Evolutionary conservation across 2,329 filamentous ascomycete genomes (phyloP).

Genomic region (Xenosphaeropsis pyriputrescens): DNA sequence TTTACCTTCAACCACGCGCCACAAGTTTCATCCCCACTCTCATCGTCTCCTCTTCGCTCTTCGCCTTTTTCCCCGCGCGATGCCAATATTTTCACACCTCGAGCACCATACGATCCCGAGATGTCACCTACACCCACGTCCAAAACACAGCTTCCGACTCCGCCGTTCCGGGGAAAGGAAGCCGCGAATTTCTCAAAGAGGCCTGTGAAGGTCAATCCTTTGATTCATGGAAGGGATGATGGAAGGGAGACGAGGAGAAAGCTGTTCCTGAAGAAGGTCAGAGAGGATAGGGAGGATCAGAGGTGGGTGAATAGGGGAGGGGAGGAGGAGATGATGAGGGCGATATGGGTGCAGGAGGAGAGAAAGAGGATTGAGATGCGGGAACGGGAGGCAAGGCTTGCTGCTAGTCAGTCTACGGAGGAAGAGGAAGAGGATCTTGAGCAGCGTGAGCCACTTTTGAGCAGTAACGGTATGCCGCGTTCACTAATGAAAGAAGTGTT

Average conservation of each 20-base stretch:
- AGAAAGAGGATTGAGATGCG: slow-evolving; percentile 17
- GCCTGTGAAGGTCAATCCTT: slow-evolving; percentile 44
- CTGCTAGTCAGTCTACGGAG: not conserved
- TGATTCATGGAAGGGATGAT: slow-evolving; percentile 41
- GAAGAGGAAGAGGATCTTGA: slow-evolving; percentile 11
- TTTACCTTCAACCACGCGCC: slow-evolving; percentile 19
- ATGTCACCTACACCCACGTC: slow-evolving; percentile 7
- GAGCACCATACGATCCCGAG: slow-evolving; percentile 21
- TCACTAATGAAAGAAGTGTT: not conserved
- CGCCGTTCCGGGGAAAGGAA: slow-evolving; percentile 3
- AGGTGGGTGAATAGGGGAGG: slow-evolving; percentile 45
- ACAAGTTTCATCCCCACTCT: slow-evolving; percentile 36
- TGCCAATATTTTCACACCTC: slow-evolving; percentile 20
- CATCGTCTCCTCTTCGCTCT: slow-evolving; percentile 42
- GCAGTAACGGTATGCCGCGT: not conserved
- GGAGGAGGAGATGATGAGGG: slow-evolving; percentile 37
- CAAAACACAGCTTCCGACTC: not conserved
- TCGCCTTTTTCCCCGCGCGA: slow-evolving; percentile 27
- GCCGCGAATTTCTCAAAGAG: slow-evolving; percentile 21
- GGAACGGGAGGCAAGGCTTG: slow-evolving; percentile 14
- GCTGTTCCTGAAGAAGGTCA: slow-evolving; percentile 54
- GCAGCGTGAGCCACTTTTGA: slow-evolving; percentile 2
- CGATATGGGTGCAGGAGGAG: slow-evolving; percentile 23
- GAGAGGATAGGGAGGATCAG: slow-evolving; percentile 43
- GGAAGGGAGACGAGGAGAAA: slow-evolving; percentile 48